Percentiles rank a stretch among this genome's conserved stretches.
phyloP scores from a whole-genome alignment of 495 filamentous ascomycete species.

The Podospora pseudoanserina region DNA sequence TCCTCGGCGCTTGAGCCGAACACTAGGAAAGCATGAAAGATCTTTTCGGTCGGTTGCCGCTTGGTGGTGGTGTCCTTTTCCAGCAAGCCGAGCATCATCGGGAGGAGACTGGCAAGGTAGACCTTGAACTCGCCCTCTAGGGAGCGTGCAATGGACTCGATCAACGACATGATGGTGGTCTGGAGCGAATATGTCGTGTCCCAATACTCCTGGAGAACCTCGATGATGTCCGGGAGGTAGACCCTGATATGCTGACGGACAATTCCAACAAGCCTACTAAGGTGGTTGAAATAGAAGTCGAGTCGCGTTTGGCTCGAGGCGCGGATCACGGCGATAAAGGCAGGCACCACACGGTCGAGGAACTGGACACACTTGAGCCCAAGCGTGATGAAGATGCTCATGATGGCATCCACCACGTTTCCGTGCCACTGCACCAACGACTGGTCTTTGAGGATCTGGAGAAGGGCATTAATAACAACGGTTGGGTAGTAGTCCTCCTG shows the following conservation, averaged over 20 bases:
- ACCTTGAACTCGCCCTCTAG: conserved; percentile 96
- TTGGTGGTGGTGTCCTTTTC: conserved; percentile 74
- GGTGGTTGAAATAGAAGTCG: conserved; percentile 94
- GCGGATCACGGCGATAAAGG: conserved; percentile 81
- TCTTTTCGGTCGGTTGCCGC: conserved; percentile 75
- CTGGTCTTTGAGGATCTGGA: conserved; percentile 84
- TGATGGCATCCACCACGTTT: conserved; percentile 94
- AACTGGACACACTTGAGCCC: conserved; percentile 94
- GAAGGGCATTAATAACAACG: conserved; percentile 90
- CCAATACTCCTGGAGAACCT: conserved; percentile 84
- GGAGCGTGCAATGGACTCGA: conserved; percentile 89
- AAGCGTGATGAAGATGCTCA: conserved; percentile 95
- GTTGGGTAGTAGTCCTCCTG: conserved; percentile 98
- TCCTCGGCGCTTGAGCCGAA: conserved; percentile 96
- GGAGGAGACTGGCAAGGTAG: conserved; percentile 82
- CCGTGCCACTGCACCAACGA: conserved; percentile 88
- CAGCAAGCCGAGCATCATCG: conserved; percentile 88
- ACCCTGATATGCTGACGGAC: conserved; percentile 94
- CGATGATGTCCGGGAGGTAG: conserved; percentile 77
- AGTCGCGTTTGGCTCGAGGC: conserved; percentile 67
- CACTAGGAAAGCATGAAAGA: conserved; percentile 90
- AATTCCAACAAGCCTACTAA: conserved; percentile 88
- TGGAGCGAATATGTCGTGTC: conserved; percentile 69
- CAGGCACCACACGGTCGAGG: conserved; percentile 87
- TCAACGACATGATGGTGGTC: conserved; percentile 81